phyloP scores from a whole-genome alignment of 352 stramenopile genomes.

The Thalassiosira sp. region DNA sequence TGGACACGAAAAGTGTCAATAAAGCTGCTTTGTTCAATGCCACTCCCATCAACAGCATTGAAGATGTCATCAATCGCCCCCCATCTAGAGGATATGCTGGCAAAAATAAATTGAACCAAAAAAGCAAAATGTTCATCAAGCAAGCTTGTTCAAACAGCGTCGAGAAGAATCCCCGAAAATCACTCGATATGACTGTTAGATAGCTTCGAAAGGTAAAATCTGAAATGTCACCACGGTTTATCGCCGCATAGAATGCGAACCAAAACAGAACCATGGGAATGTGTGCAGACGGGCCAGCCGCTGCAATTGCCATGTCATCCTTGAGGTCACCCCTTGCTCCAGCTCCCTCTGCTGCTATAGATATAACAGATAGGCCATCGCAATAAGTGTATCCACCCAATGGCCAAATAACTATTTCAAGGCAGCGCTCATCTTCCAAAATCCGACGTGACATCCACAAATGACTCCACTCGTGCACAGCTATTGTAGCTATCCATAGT shows the following conservation, averaged over 20 bases:
- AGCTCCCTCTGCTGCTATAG: not conserved
- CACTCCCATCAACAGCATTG: constrained; percentile 20
- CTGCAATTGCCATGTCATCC: constrained; percentile 12
- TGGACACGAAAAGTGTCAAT: constrained; percentile 3
- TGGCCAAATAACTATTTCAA: constrained; percentile 20
- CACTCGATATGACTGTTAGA: constrained; percentile 6
- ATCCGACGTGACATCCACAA: constrained; percentile 9
- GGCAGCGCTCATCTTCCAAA: not conserved
- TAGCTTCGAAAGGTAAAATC: constrained; percentile 18
- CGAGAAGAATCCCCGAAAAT: constrained; percentile 16
- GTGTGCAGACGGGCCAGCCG: constrained; percentile 22
- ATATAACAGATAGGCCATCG: constrained; percentile 7
- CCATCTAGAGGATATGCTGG: constrained; percentile 43
- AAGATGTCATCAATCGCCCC: constrained; percentile 14
- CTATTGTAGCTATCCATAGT: not conserved
- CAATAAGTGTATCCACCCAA: constrained; percentile 14
- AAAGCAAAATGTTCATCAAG: constrained; percentile 21
- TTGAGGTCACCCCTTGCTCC: not conserved
- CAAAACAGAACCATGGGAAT: constrained; percentile 20
- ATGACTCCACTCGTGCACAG: constrained; percentile 24
- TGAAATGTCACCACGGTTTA: constrained; percentile 6
- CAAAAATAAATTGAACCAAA: constrained; percentile 46
- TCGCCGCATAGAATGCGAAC: constrained; percentile 18
- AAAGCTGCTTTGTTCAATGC: constrained; percentile 21
- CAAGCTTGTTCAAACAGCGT: constrained; percentile 22